Conservation (phyloP, 23 red algal species). For the Agarophyton chilense region DNA sequence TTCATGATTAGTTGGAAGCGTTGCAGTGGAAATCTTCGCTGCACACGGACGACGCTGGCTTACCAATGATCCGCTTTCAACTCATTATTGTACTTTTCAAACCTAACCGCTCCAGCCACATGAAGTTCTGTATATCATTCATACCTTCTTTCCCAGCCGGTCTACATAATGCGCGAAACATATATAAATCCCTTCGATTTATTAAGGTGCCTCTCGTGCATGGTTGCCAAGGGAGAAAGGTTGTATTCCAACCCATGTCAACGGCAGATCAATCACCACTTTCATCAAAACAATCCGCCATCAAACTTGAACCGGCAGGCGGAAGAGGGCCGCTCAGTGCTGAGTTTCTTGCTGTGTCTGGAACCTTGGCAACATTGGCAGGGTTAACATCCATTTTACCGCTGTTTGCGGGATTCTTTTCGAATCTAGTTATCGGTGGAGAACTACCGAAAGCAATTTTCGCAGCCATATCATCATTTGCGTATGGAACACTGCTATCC, state of each 20-base stretch:
- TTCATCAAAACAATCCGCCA: not conserved
- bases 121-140: too few species aligned
- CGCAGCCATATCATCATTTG: conserved; percentile 49
- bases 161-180: too few species aligned
- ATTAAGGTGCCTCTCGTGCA: not conserved
- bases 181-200: too few species aligned
- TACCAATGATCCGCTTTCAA: too few species aligned
- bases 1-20: too few species aligned
- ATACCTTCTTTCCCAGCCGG: too few species aligned
- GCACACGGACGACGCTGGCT: too few species aligned
- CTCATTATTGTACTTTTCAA: too few species aligned
- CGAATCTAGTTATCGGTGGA: not conserved
- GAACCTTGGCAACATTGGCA: conserved; percentile 38
- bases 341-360: conserved; percentile 63
- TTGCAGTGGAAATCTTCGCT: too few species aligned
- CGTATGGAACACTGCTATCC: conserved; percentile 49
- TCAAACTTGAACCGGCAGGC: conserved; percentile 23
- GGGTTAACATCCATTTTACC: conserved; percentile 17
- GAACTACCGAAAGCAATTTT: not conserved
- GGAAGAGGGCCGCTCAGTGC: conserved; percentile 64
- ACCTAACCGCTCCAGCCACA: too few species aligned
- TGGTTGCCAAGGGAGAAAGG: not conserved
- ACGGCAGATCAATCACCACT: not conserved
- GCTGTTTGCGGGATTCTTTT: not conserved
- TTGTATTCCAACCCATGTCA: not conserved